phyloP scores from a whole-genome alignment of 2,329 filamentous ascomycete species.

The Phialophora chinensis region DNA sequence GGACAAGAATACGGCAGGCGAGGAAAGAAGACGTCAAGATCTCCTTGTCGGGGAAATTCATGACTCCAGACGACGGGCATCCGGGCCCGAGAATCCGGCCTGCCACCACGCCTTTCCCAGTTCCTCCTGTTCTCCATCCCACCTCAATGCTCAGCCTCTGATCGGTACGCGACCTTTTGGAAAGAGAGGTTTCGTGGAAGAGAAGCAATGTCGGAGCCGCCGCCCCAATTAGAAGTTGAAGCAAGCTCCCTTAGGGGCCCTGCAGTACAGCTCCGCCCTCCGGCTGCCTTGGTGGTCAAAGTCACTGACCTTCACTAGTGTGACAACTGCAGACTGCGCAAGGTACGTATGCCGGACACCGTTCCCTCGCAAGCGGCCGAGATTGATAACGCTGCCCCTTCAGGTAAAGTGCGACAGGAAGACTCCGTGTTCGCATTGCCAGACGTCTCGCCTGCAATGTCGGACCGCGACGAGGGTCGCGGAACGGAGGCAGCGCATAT shows the following conservation, averaged over 20 bases:
- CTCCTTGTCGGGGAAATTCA: background rate
- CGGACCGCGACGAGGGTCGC: conserved; percentile 47
- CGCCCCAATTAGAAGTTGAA: conserved; percentile 6
- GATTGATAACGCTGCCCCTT: background rate
- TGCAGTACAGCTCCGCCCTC: conserved; percentile 15
- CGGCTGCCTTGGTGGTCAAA: background rate
- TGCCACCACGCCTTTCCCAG: background rate
- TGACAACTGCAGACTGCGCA: conserved; percentile 2
- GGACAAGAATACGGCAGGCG: background rate
- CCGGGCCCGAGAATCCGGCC: conserved; percentile 2
- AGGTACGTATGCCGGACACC: background rate
- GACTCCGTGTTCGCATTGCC: conserved; percentile 51
- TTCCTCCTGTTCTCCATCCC: background rate
- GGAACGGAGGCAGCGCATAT: conserved; percentile 48
- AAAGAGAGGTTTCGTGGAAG: background rate
- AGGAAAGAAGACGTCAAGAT: background rate
- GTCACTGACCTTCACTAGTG: conserved; percentile 4
- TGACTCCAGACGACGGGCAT: background rate
- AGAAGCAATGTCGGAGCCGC: background rate
- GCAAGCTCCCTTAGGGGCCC: conserved; percentile 5
- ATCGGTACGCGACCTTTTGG: background rate
- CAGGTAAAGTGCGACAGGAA: conserved; percentile 53
- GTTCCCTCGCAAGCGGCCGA: background rate
- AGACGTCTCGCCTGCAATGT: conserved; percentile 46
- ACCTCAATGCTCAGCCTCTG: background rate